These are phyloP conservation scores for Strigomonas galati DNA, from an alignment of 208 protist genomes.

Conservation along the genomic window DNA sequence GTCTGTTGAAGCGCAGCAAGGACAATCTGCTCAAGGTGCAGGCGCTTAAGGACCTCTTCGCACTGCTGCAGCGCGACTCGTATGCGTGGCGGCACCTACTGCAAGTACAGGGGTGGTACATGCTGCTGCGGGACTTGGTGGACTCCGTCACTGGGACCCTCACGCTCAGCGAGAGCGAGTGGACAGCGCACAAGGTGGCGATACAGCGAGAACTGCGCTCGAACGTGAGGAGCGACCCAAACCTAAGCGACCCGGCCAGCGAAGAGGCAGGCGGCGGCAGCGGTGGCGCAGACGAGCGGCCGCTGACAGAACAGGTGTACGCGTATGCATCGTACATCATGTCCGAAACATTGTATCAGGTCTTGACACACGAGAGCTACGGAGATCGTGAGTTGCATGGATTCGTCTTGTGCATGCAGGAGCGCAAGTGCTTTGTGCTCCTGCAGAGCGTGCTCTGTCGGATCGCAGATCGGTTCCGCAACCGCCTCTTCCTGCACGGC, in stretches of 20 bases:
- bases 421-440: constrained; percentile 18
- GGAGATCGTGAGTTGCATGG: constrained; percentile 63
- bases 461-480: constrained; percentile 56
- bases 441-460: constrained; percentile 50
- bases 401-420: constrained; percentile 49
- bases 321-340: constrained; percentile 38
- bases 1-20: constrained; percentile 45
- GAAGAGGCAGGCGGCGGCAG: too few species aligned
- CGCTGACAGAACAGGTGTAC: constrained; percentile 5
- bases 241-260: not conserved
- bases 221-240: not conserved
- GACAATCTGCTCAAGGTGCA: constrained; percentile 37
- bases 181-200: not conserved
- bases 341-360: constrained; percentile 50
- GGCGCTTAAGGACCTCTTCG: constrained; percentile 49
- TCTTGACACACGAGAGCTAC: constrained; percentile 58
- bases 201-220: not conserved
- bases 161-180: not conserved
- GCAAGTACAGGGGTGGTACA: constrained; percentile 65
- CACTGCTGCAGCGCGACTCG: constrained; percentile 50
- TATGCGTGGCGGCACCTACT: constrained; percentile 61
- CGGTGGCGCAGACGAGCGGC: not conserved
- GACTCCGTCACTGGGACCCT: not conserved
- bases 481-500: constrained; percentile 14
- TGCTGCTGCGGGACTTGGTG: constrained; percentile 29